phyloP scores from a whole-genome alignment of 2,329 filamentous ascomycete species.

The Aspergillus sp. region DNA sequence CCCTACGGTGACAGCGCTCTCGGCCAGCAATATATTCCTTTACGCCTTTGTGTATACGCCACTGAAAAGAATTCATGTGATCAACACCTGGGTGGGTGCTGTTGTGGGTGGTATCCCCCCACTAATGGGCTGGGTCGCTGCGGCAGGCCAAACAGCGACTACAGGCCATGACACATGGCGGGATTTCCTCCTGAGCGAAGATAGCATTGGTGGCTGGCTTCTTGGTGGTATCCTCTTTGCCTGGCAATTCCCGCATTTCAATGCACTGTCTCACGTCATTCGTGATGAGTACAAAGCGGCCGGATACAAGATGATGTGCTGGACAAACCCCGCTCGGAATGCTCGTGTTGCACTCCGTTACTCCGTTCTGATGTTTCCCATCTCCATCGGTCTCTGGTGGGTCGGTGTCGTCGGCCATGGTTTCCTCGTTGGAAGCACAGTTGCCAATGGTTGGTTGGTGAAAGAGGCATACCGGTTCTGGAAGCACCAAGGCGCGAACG shows the following conservation, averaged over 20 bases:
- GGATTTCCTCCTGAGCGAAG: conserved; percentile 69
- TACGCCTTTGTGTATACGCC: conserved; percentile 94
- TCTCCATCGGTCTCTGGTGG: conserved; percentile 76
- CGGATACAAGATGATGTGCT: conserved; percentile 69
- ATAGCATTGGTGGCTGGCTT: conserved; percentile 78
- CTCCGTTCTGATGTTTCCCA: conserved; percentile 75
- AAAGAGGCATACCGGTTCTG: conserved; percentile 78
- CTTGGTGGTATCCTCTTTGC: conserved; percentile 79
- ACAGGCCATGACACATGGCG: conserved; percentile 66
- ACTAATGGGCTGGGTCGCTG: conserved; percentile 96
- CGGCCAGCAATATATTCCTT: conserved; percentile 76
- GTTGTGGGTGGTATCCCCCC: conserved; percentile 91
- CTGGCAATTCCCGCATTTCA: conserved; percentile 99
- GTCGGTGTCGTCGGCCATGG: conserved; percentile 78
- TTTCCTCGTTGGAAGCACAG: conserved; percentile 74
- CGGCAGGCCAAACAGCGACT: conserved; percentile 80
- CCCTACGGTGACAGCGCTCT: conserved; percentile 83
- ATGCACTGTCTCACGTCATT: conserved; percentile 84
- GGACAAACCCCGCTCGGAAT: conserved; percentile 82
- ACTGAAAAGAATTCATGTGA: conserved; percentile 75
- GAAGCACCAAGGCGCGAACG: conserved; percentile 69
- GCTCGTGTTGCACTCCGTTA: conserved; percentile 84
- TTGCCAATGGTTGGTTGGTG: conserved; percentile 81
- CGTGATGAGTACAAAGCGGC: conserved; percentile 78
- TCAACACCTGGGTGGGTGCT: conserved; percentile 95